These are phyloP conservation scores for Iris macrosiphon DNA, from an alignment of 106 monocot species.

Conservation along the genomic window DNA sequence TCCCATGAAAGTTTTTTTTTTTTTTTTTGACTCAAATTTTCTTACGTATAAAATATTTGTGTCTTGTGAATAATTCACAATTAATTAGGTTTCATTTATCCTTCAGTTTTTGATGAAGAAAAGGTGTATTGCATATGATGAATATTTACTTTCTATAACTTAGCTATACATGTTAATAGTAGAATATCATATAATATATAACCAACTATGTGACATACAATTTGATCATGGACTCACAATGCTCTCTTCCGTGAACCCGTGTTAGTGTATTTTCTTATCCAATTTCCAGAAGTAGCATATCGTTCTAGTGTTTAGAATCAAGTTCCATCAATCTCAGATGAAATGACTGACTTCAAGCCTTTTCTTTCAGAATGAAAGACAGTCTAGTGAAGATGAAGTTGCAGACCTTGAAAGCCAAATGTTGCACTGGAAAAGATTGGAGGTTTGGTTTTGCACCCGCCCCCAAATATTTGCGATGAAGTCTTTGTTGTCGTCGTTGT, in stretches of 20 bases:
- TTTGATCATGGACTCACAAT: too few relatives aligned
- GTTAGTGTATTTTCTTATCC: too few relatives aligned
- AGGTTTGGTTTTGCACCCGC: slow-evolving; percentile 33
- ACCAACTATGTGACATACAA: background rate
- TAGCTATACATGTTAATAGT: background rate
- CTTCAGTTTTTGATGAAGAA: too few relatives aligned
- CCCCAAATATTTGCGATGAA: too few relatives aligned
- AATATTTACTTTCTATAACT: background rate
- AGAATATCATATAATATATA: too few relatives aligned
- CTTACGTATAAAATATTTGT: too few relatives aligned
- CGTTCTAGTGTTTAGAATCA: slow-evolving; percentile 19
- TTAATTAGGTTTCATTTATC: too few relatives aligned
- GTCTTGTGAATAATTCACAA: too few relatives aligned
- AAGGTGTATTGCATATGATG: too few relatives aligned
- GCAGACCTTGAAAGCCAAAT: slow-evolving; percentile 54
- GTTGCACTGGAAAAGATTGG: slow-evolving; percentile 62
- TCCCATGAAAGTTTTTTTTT: too few relatives aligned
- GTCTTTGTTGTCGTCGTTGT: background rate
- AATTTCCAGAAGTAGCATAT: background rate
- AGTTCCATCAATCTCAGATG: slow-evolving; percentile 26
- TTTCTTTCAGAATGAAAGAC: slow-evolving; percentile 60
- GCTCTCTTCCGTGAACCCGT: too few relatives aligned
- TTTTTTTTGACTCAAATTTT: too few relatives aligned
- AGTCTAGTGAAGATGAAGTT: slow-evolving; percentile 71
- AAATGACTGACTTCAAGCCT: slow-evolving; percentile 39